phyloP scores from a whole-genome alignment of 306 rosid genomes.

The Adenanthera pavonina region DNA sequence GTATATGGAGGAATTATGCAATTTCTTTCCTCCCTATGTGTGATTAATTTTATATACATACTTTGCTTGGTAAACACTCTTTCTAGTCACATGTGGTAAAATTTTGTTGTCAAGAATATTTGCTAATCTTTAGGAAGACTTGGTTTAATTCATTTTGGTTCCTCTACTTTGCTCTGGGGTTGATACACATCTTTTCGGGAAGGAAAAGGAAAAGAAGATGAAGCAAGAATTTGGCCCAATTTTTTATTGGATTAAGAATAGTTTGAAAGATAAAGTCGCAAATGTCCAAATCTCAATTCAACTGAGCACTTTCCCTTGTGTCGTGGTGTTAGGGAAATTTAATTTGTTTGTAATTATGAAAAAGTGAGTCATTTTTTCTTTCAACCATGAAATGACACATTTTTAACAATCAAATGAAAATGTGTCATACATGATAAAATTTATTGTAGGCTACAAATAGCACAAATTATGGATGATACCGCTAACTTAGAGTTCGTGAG shows the following conservation, averaged over 20 bases:
- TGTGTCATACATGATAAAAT: conserved; percentile 30
- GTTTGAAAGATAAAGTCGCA: conserved; percentile 90
- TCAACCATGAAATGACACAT: conserved; percentile 4
- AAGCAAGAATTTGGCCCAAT: conserved; percentile 86
- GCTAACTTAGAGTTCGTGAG: conserved; percentile 90
- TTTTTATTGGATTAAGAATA: conserved; percentile 95
- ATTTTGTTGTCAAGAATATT: conserved; percentile 17
- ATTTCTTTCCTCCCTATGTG: conserved; percentile 22
- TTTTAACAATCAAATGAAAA: not conserved
- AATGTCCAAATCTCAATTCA: conserved; percentile 90
- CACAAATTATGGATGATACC: conserved; percentile 85
- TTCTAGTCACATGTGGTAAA: not conserved
- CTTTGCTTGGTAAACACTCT: conserved; percentile 10
- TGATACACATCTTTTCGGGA: conserved; percentile 44
- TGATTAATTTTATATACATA: not conserved
- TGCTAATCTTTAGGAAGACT: conserved; percentile 2
- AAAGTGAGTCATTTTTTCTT: conserved; percentile 54
- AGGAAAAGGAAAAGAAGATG: conserved; percentile 82
- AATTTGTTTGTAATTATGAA: conserved; percentile 99
- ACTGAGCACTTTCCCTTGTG: conserved; percentile 92
- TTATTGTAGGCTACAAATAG: conserved; percentile 77
- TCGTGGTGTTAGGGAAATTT: conserved; percentile 90
- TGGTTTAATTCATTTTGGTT: conserved; percentile 20
- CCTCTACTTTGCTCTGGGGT: conserved; percentile 1
- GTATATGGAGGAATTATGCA: not conserved